Evolutionary conservation across 1,139 yeast species (phyloP).

Genomic region (Blastobotrys proliferans): DNA sequence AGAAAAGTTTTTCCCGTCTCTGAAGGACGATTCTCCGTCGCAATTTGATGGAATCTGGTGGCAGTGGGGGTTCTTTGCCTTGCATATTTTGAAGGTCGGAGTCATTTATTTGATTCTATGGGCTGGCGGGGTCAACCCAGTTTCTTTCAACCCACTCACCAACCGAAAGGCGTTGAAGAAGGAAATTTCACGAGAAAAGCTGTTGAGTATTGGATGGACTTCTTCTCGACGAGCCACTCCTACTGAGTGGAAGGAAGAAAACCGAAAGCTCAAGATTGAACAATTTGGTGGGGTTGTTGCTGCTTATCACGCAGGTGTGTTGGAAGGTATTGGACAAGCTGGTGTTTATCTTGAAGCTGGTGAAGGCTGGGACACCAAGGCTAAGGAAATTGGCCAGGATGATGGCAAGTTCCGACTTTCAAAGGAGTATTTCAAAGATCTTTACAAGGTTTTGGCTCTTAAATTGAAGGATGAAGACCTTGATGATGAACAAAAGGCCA

Average conservation of each 20-base stretch:
- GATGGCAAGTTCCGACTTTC: slow-evolving; percentile 29
- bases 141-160: slow-evolving; percentile 45
- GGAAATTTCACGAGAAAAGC: slow-evolving; percentile 49
- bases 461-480: slow-evolving; percentile 20
- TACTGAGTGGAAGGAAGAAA: slow-evolving; percentile 67
- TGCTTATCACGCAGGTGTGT: slow-evolving; percentile 72
- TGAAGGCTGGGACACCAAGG: slow-evolving; percentile 58
- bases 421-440: slow-evolving; percentile 24
- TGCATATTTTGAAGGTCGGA: slow-evolving; percentile 62
- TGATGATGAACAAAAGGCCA: slow-evolving; percentile 22
- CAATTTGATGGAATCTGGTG: slow-evolving; percentile 44
- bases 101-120: slow-evolving; percentile 57
- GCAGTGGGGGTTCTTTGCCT: slow-evolving; percentile 63
- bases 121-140: slow-evolving; percentile 77
- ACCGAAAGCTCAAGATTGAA: slow-evolving; percentile 61
- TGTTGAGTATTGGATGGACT: slow-evolving; percentile 83
- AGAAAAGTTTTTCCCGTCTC: slow-evolving; percentile 31
- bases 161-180: slow-evolving; percentile 26
- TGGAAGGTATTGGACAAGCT: slow-evolving; percentile 52
- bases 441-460: slow-evolving; percentile 24
- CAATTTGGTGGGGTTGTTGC: slow-evolving; percentile 72
- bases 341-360: slow-evolving; percentile 64
- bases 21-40: slow-evolving; percentile 19
- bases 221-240: slow-evolving; percentile 73
- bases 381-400: slow-evolving; percentile 13